A percentile compares a stretch with the other conserved stretches of the same genome.
Evolutionary conservation across 192 early-diverging fungal species (phyloP).

Genomic region (Radiomyces spectabilis): DNA sequence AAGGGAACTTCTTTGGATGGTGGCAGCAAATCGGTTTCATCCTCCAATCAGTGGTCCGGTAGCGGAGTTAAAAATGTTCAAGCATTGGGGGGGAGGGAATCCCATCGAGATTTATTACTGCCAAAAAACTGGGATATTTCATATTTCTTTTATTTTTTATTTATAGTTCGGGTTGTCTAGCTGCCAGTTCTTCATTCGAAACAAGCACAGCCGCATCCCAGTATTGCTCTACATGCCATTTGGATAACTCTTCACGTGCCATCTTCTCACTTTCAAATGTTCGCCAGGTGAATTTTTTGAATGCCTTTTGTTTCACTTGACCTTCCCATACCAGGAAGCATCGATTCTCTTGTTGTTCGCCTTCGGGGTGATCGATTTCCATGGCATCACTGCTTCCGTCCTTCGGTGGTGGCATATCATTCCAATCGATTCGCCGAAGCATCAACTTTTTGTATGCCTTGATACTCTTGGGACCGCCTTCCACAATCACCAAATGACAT

Average conservation of each 20-base stretch:
- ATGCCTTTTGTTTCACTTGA: slow-evolving; percentile 65
- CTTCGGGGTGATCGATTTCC: slow-evolving; percentile 34
- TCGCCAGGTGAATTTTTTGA: slow-evolving; percentile 69
- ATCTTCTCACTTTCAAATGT: slow-evolving; percentile 65
- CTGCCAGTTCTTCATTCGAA: slow-evolving; percentile 39
- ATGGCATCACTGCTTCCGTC: slow-evolving; percentile 17
- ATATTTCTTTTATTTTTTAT: background rate
- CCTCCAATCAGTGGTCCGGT: background rate
- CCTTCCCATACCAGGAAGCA: slow-evolving; percentile 97
- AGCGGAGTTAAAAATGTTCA: too few species aligned
- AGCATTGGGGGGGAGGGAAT: too few species aligned
- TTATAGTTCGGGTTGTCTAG: slow-evolving; percentile 27
- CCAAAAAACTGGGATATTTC: background rate
- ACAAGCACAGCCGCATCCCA: slow-evolving; percentile 73
- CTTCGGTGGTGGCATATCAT: slow-evolving; percentile 41
- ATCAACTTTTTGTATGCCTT: slow-evolving; percentile 95
- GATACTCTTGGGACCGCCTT: slow-evolving; percentile 85
- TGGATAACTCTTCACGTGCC: slow-evolving; percentile 66
- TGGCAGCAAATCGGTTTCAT: background rate
- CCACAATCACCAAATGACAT: slow-evolving; percentile 80
- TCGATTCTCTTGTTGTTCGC: slow-evolving; percentile 57
- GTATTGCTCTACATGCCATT: slow-evolving; percentile 67
- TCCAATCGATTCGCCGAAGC: slow-evolving; percentile 94
- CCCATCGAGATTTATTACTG: too few species aligned
- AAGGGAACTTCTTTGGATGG: too few species aligned